Base-by-base conservation (phyloP, 2,329 filamentous ascomycete species). In the Epichloe coenophiala region DNA sequence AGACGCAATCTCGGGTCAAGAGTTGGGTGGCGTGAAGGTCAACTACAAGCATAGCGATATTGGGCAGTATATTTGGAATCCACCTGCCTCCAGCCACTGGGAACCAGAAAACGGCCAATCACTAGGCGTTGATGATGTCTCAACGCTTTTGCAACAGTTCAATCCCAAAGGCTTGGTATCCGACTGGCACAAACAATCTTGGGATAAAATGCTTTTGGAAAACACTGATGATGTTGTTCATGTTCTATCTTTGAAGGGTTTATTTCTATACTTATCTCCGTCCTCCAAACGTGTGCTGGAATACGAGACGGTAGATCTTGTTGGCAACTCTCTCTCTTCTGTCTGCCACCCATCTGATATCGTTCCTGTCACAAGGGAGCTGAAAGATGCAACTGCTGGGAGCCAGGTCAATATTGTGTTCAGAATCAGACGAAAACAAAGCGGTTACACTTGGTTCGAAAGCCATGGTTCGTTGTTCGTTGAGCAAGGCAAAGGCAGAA, bases 311-410 rank as follows among this genome's bases (percentile, higher is more conserved):
- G 75, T 76, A 45, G 91, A 96, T 59, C 79, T 97, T 5, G 81
- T 94, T 41, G 89, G 88, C 8, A 91, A 84, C 50, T 83, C 87
- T 0, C 87, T 0, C n/a, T 95, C 90, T 3, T 86, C 87, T 0
- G 83, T 97, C 52, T 97, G 91, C 59, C 91, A 97, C 65, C 91
- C 91, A 1, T 95, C 88, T 58, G 91, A 97, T 61, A 95, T 96
- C 61, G 89, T 95, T 1, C 88, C 90, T 0, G 88, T 96, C 19
- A 95, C 87, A 8, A 78, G 91, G 58, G 90, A 96, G 65, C 71
- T 97, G 50, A 95, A 95, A 61, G 89, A 95, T 60, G 88, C 87
- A 3, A 85, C 86, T 1, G 80, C 77, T 35, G 84, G 85, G 38
- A 79, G 79, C 15, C 76, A 84, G 0, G 84, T 96, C 55, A 95